phyloP scores from a whole-genome alignment of 192 early-diverging fungal species.

The Endogone sp. region DNA sequence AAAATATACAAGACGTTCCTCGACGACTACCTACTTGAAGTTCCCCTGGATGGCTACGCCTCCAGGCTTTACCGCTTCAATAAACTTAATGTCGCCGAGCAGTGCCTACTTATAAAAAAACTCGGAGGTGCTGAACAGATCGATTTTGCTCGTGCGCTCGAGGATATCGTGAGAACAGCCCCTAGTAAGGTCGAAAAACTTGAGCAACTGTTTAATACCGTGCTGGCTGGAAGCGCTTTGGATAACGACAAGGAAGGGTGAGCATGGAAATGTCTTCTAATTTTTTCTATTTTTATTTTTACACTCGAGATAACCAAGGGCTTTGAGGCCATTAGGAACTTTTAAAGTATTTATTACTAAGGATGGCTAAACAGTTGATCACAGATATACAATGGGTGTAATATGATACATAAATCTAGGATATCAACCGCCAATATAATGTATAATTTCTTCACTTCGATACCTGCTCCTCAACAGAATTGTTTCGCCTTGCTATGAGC shows the following conservation, averaged over 20 bases:
- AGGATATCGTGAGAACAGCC: not conserved
- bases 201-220: conserved; percentile 11
- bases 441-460: too few relatives aligned
- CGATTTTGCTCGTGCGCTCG: not conserved
- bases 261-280: not conserved
- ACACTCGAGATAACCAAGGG: too few relatives aligned
- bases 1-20: conserved; percentile 43
- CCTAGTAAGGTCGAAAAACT: not conserved
- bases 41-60: conserved; percentile 25
- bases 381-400: too few relatives aligned
- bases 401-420: too few relatives aligned
- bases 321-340: too few relatives aligned
- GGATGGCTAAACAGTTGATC: too few relatives aligned
- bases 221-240: conserved; percentile 16
- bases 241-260: not conserved
- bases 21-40: conserved; percentile 38
- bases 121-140: conserved; percentile 1
- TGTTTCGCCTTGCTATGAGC: too few relatives aligned
- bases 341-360: too few relatives aligned
- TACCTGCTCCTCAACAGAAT: too few relatives aligned
- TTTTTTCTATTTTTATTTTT: too few relatives aligned
- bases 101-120: conserved; percentile 34
- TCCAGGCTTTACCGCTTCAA: conserved; percentile 20
- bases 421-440: too few relatives aligned
- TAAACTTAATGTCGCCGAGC: conserved; percentile 31